Evolutionary conservation across 306 rosid genomes (phyloP).

Genomic region (Fragaria iinumae): DNA sequence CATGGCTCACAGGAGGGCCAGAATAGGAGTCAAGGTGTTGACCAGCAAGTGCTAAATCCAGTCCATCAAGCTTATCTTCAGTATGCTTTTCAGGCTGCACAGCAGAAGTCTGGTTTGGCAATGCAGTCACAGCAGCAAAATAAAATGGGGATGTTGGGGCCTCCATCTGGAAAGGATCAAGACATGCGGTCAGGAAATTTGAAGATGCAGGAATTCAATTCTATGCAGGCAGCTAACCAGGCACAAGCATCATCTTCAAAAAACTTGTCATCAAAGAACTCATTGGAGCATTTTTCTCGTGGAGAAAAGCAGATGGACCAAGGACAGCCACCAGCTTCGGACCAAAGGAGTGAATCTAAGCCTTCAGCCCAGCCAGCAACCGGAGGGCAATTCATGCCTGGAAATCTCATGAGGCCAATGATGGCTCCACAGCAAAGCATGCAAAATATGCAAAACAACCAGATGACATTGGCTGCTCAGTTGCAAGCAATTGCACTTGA

Average conservation of each 20-base stretch:
- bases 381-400: conserved; percentile 59
- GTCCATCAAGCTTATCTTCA: conserved; percentile 82
- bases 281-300: conserved; percentile 58
- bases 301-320: conserved; percentile 80
- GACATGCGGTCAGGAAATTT: conserved; percentile 69
- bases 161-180: conserved; percentile 69
- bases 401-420: conserved; percentile 59
- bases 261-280: conserved; percentile 53
- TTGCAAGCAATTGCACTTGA: conserved; percentile 84
- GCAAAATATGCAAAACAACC: conserved; percentile 61
- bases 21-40: conserved; percentile 66
- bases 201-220: conserved; percentile 78
- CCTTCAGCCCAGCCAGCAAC: conserved; percentile 50
- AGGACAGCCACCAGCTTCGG: conserved; percentile 60
- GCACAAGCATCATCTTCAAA: conserved; percentile 62
- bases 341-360: conserved; percentile 64
- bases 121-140: conserved; percentile 81
- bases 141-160: conserved; percentile 68
- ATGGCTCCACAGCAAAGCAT: conserved; percentile 56
- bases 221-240: conserved; percentile 59
- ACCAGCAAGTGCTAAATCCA: conserved; percentile 69
- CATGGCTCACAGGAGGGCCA: conserved; percentile 72
- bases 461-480: conserved; percentile 60
- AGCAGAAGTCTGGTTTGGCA: conserved; percentile 72
- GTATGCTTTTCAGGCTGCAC: conserved; percentile 48